Evolutionary conservation across 2,329 filamentous ascomycete genomes (phyloP).

Genomic region (Fusarium marasasianum): DNA sequence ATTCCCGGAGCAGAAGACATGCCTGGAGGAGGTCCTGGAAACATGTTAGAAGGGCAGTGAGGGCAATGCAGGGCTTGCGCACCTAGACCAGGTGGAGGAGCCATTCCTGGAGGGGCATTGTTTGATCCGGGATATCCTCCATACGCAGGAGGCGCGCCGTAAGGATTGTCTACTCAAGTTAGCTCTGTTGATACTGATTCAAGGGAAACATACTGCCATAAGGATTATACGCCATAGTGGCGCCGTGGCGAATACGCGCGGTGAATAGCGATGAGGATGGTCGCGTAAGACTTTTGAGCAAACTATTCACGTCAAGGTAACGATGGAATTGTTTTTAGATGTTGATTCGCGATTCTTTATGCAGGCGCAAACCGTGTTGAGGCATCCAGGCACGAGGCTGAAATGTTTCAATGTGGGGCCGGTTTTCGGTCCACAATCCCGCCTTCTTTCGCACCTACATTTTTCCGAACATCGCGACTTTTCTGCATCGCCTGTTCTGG

Average conservation of each 20-base stretch:
- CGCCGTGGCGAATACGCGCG: slow-evolving; percentile 22
- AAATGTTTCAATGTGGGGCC: slow-evolving; percentile 40
- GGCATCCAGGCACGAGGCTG: slow-evolving; percentile 41
- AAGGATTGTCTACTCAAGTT: slow-evolving; percentile 59
- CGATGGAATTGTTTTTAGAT: neutral
- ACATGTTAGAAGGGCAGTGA: slow-evolving; percentile 23
- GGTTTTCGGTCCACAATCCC: slow-evolving; percentile 19
- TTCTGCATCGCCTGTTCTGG: slow-evolving; percentile 27
- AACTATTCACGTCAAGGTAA: neutral
- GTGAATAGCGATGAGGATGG: neutral
- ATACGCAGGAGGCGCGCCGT: slow-evolving; percentile 80
- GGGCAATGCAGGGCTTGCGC: slow-evolving; percentile 46
- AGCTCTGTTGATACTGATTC: neutral
- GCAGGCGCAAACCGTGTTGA: slow-evolving; percentile 31
- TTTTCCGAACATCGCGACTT: slow-evolving; percentile 45
- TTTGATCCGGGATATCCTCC: slow-evolving; percentile 72
- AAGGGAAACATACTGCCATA: slow-evolving; percentile 59
- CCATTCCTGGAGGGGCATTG: slow-evolving; percentile 71
- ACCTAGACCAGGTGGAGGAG: slow-evolving; percentile 85
- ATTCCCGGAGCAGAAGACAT: slow-evolving; percentile 85
- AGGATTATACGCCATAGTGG: slow-evolving; percentile 67
- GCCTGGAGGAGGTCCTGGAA: slow-evolving; percentile 77
- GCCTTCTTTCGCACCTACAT: slow-evolving; percentile 43
- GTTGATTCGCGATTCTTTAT: slow-evolving; percentile 8
- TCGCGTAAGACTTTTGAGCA: neutral